Base-by-base conservation (phyloP, 164 flowering plant species). In the Houttuynia cordata region DNA sequence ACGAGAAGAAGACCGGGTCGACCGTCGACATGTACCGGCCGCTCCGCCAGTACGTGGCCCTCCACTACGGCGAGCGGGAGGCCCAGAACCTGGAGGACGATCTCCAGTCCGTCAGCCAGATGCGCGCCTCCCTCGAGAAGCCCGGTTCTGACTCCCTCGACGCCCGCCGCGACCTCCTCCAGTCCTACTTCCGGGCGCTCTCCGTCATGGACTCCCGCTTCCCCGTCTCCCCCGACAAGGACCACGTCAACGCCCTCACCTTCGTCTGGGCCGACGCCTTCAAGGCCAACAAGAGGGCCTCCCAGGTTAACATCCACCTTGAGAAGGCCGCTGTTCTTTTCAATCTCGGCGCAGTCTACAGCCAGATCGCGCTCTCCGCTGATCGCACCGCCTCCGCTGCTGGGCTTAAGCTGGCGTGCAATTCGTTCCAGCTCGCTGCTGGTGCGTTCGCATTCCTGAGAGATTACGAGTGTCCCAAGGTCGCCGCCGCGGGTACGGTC, bases 321-420 rank as follows among this genome's bases (percentile, higher is more conserved):
- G 99, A 93, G 73, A 93, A 93, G 75, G 97, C 97, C 7, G 90
- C 96, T 0, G 82, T 93, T 10, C 67, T 93, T 66, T 93, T 93
- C 70, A 90, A 90, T 67, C 71, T 91, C 22, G 99, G 88, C 2
- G 92, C 99, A 0, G 84, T 86, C n/a, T 75, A 86, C 57, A 88
- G 96, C 66, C 97, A 90, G 80, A 83, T 93, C 25, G 99, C 85
- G 45, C 60, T 90, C 21, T 63, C 81, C 42, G 79, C 71, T 7
- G 97, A 86, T 51, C 71, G 96, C 52, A 47, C 84, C 12, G 58
- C 83, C 0, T 61, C 83, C 0, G 72, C 79, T 22, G 85, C 79
- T 15, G 99, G 97, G 7, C 65, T 90, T 55, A 70, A 79, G 57
- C 75, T 69, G 70, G 95, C 97, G 0, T 83, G 87, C 37, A 90